These are phyloP conservation scores for Chaetomium sp. DNA, from an alignment of 2,329 filamentous ascomycete species.

Conservation along the genomic window DNA sequence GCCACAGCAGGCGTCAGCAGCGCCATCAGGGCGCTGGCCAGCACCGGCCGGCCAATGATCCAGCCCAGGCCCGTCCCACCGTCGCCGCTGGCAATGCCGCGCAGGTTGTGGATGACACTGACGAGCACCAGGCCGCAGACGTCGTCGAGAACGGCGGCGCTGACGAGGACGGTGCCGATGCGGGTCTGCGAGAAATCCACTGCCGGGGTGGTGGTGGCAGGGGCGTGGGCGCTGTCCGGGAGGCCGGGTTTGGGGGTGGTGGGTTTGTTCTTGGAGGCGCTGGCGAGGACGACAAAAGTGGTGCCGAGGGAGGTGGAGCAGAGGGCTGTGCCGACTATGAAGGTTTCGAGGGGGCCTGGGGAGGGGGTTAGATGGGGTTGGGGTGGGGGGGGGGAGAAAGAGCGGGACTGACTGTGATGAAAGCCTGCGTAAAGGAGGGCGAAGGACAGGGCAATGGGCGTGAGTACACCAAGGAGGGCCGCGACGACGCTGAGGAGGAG, in stretches of 20 bases:
- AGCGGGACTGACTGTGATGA: slow-evolving; percentile 40
- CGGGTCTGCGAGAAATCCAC: slow-evolving; percentile 46
- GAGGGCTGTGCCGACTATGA: slow-evolving; percentile 71
- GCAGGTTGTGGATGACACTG: slow-evolving; percentile 71
- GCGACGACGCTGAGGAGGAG: slow-evolving; percentile 46
- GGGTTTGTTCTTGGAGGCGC: slow-evolving; percentile 38
- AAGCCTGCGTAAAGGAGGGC: slow-evolving; percentile 48
- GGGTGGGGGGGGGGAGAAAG: slow-evolving; percentile 57
- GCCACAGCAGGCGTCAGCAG: slow-evolving; percentile 30
- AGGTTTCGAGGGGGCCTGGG: slow-evolving; percentile 54
- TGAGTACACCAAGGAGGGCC: slow-evolving; percentile 49
- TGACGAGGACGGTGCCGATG: slow-evolving; percentile 64
- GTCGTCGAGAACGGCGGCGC: slow-evolving; percentile 81
- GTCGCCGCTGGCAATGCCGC: slow-evolving; percentile 29
- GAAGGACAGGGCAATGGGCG: slow-evolving; percentile 50
- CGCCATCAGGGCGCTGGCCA: slow-evolving; percentile 31
- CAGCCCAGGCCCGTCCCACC: slow-evolving; percentile 35
- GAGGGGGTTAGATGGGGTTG: not conserved
- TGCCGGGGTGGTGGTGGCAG: not conserved
- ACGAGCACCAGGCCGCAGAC: slow-evolving; percentile 77
- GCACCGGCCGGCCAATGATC: slow-evolving; percentile 33
- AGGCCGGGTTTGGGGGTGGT: not conserved
- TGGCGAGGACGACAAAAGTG: slow-evolving; percentile 57
- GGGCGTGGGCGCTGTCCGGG: not conserved
- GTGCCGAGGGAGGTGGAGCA: slow-evolving; percentile 77